phyloP scores from a whole-genome alignment of 805 yeast genomes.

The Lipomyces spencermartinsiae region DNA sequence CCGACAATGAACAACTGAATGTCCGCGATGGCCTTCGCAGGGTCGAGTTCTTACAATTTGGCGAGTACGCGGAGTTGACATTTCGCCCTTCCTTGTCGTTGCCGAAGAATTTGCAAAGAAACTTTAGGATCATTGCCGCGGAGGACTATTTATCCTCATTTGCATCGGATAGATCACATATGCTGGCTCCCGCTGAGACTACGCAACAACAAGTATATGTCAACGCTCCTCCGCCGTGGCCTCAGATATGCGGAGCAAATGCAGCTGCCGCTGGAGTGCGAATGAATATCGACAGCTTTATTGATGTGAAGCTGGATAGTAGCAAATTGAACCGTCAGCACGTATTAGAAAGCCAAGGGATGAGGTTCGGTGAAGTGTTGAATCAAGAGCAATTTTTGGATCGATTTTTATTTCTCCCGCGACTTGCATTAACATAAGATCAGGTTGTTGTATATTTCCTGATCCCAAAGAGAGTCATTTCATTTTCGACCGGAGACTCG shows the following conservation, averaged over 20 bases:
- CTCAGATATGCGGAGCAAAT: conserved; percentile 10
- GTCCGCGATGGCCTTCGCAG: neutral
- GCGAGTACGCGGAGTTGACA: conserved; percentile 10
- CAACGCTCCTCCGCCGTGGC: conserved; percentile 17
- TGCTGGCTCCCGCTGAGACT: conserved; percentile 12
- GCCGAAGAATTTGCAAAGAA: neutral
- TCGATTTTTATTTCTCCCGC: neutral
- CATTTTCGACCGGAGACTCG: no score
- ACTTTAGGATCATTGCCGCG: conserved; percentile 17
- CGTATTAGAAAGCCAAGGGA: neutral
- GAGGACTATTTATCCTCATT: conserved; percentile 11
- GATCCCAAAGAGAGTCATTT: no score
- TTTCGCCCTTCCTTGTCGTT: conserved; percentile 7
- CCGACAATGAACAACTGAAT: neutral
- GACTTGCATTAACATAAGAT: neutral
- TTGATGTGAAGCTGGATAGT: neutral
- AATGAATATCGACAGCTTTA: conserved; percentile 15
- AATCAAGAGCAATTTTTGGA: conserved; percentile 2
- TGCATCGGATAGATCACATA: conserved; percentile 34
- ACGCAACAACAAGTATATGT: conserved; percentile 1
- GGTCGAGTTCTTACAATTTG: conserved; percentile 7
- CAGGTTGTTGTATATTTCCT: no score
- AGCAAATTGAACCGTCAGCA: neutral
- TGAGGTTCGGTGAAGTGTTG: conserved; percentile 13
- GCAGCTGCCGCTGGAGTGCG: conserved; percentile 3